Percentiles rank a stretch among this genome's conserved stretches.
These are phyloP conservation scores for Setaria viridis DNA, from an alignment of 202 grass and related monocot genomes.

Conservation along the genomic window DNA sequence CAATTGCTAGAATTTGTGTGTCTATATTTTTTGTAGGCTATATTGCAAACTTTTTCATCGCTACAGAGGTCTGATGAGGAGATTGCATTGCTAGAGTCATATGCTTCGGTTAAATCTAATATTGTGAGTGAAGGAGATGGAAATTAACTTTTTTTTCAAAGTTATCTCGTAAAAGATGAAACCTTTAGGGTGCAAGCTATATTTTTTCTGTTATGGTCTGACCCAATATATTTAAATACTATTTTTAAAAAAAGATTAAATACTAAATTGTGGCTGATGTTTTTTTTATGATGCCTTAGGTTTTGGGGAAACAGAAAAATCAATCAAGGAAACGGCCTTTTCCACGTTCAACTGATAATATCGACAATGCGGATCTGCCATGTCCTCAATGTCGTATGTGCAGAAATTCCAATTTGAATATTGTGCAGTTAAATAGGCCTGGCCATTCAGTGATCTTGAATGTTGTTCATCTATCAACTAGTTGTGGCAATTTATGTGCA, in stretches of 20 bases:
- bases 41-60: conserved; percentile 76
- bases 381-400: conserved; percentile 83
- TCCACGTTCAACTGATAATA: conserved; percentile 51
- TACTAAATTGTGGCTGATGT: conserved; percentile 1
- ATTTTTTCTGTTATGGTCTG: conserved; percentile 23
- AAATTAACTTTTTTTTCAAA: conserved; percentile 8
- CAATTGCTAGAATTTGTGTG: conserved; percentile 32
- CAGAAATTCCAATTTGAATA: conserved; percentile 8
- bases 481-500: neutral
- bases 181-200: neutral
- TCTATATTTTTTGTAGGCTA: conserved; percentile 71
- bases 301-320: conserved; percentile 63
- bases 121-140: conserved; percentile 54
- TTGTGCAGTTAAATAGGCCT: neutral
- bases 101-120: conserved; percentile 86
- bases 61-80: conserved; percentile 85
- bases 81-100: conserved; percentile 82
- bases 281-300: conserved; percentile 51
- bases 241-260: too few species aligned
- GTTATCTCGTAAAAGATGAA: conserved; percentile 1
- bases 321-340: conserved; percentile 73
- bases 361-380: conserved; percentile 50
- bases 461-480: conserved; percentile 31
- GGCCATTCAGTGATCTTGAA: neutral
- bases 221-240: conserved; percentile 5